Evolutionary conservation across 2,329 filamentous ascomycete species (phyloP), one percentile per base, ranked within the genome.

Genomic region (Fusarium aywerte): DNA sequence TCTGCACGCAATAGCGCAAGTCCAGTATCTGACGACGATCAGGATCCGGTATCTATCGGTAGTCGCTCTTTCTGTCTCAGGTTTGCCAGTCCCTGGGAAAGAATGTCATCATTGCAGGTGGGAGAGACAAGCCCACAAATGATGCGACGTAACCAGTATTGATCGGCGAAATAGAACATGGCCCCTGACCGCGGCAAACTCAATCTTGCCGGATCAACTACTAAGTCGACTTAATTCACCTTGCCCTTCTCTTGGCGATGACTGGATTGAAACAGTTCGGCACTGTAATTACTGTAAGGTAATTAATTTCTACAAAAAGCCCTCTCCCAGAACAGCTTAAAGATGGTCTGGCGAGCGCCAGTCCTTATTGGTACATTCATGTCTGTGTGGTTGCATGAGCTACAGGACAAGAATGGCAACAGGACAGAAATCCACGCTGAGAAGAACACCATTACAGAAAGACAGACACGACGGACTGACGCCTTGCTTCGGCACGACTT

Each of bases 301-400:
- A 23, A 63, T 58, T 42, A 51, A 58, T 38, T 18, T 38, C 13
- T n/a, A 44, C n/a, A n/a, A 51, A 12, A 15, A 15, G 18, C 10
- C 35, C 64, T 59, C 15, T 36, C 29, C 20, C 33, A 58, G 38
- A n/a, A 25, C 52, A 36, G 32, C 31, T 23, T 43, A 32, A 45
- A 45, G 25, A 36, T 18, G 40, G 21, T 43, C 42, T 31, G 52
- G 42, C 42, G 49, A 42, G 27, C 29, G 23, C 42, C 56, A 48
- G 40, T 38, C 56, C 40, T n/a, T n/a, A 59, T 69, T n/a, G 47
- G 62, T 35, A 53, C 7, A 56, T 62, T 43, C 55, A 65, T 39
- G 65, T 71, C 63, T 55, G 68, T 69, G 62, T 67, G 66, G 54
- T 35, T 54, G 48, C 65, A 63, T 66, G 23, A 18, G n/a, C 8